A percentile compares a stretch with the other conserved stretches of the same genome.
Evolutionary conservation across 202 grass and related monocot genomes (phyloP).

Genomic region (Setaria italica): DNA sequence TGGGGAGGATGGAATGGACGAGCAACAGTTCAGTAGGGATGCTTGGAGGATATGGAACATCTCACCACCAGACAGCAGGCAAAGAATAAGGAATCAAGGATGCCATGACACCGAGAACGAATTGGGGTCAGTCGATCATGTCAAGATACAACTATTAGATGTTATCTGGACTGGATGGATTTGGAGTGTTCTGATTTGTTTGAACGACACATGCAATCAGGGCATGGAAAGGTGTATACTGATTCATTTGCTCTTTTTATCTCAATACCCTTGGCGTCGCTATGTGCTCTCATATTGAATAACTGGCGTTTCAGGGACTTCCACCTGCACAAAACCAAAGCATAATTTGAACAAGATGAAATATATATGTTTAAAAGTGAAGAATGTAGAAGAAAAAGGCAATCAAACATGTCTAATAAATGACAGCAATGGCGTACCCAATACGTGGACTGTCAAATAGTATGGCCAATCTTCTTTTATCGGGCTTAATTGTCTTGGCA

Average conservation of each 20-base stretch:
- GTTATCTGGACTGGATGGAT: conserved; percentile 63
- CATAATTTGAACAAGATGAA: conserved; percentile 34
- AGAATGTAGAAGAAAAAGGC: background rate
- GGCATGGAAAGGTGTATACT: conserved; percentile 87
- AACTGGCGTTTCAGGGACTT: conserved; percentile 84
- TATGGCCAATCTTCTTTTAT: conserved; percentile 93
- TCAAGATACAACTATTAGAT: conserved; percentile 52
- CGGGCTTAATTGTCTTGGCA: conserved; percentile 93
- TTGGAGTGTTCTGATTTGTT: conserved; percentile 72
- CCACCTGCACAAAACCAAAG: conserved; percentile 69
- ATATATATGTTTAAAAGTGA: conserved; percentile 23
- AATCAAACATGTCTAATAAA: conserved; percentile 8
- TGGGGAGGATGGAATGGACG: conserved; percentile 36
- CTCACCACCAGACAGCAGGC: conserved; percentile 52
- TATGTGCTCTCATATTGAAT: conserved; percentile 81
- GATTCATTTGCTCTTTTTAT: conserved; percentile 94
- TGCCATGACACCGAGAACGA: conserved; percentile 37
- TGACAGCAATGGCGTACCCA: conserved; percentile 59
- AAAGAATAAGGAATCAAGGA: conserved; percentile 83
- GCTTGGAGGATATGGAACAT: conserved; percentile 40
- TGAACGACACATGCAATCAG: conserved; percentile 85
- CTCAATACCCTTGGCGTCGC: conserved; percentile 88
- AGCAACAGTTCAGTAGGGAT: conserved; percentile 41
- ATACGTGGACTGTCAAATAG: conserved; percentile 84
- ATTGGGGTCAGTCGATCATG: conserved; percentile 52